Percentiles rank a stretch among this genome's conserved stretches.
Evolutionary conservation across 2,329 filamentous ascomycete species (phyloP).

Genomic region (Gremmenia infestans): DNA sequence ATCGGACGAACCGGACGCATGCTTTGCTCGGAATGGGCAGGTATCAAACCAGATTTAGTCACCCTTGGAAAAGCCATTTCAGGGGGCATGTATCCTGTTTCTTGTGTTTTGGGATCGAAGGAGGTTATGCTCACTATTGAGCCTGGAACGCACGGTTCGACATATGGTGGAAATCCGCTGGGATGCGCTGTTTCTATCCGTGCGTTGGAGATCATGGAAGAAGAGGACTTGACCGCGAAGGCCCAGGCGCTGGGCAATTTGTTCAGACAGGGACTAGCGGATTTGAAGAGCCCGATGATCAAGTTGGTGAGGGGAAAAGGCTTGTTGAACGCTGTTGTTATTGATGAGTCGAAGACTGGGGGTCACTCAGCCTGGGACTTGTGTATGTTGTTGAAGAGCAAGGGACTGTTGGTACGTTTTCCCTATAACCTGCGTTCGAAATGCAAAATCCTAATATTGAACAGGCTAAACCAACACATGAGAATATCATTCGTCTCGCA

Average conservation of each 20-base stretch:
- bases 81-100: constrained; percentile 98
- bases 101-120: constrained; percentile 79
- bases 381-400: constrained; percentile 91
- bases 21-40: constrained; percentile 90
- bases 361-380: constrained; percentile 94
- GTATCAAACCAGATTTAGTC: constrained; percentile 91
- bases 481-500: constrained; percentile 98
- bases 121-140: constrained; percentile 95
- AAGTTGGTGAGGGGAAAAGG: constrained; percentile 84
- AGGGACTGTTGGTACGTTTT: constrained; percentile 77
- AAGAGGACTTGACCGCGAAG: constrained; percentile 80
- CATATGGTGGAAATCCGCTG: constrained; percentile 96
- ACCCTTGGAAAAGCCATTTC: constrained; percentile 96
- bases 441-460: constrained; percentile 10
- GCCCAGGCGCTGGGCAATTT: constrained; percentile 76
- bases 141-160: constrained; percentile 93
- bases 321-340: constrained; percentile 90
- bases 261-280: constrained; percentile 73
- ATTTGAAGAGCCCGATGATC: constrained; percentile 76
- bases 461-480: constrained; percentile 95
- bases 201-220: constrained; percentile 87
- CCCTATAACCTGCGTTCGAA: neutral
- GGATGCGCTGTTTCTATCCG: constrained; percentile 94
- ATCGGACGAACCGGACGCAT: constrained; percentile 93
- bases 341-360: constrained; percentile 80